Evolutionary conservation across 331 rosid genomes (phyloP), one percentile per base, ranked within the genome.

Genomic region (Quercus phellos): DNA sequence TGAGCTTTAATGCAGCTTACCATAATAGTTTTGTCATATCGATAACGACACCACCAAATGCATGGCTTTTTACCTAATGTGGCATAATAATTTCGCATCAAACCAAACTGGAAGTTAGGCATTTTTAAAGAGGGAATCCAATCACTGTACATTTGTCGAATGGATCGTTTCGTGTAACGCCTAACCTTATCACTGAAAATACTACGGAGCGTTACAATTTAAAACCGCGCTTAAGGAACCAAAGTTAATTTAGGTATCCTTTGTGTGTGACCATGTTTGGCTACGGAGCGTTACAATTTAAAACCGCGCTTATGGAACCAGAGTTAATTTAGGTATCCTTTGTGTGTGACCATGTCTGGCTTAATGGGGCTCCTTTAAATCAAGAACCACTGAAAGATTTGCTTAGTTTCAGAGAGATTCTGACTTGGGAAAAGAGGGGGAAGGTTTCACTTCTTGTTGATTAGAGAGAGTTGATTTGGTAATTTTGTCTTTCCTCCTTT

Each of bases 71-170:
- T 59, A 73, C 55, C 43, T 35, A 38, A 70, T 75, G 51, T 77
- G 81, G 74, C 58, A n/a, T 51, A 38, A 66, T 55, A 27, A 74
- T 71, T 76, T 76, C 19, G 46, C 51, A 32, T 50, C 7, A 56
- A 76, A 38, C 80, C 70, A n/a, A 72, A 63, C 30, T 22, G 81
- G 81, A 81, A 70, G 86, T 72, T 26, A 75, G 71, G 68, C 59
- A 38, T 56, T 68, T 66, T 24, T 77, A 35, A n/a, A 72, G 34
- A 63, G 70, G 35, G 82, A 66, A 63, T 54, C 66, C 38, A 30
- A 43, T 72, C 55, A 13, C 17, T 51, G 6, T 42, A 81, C 85
- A 85, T 73, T 81, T 81, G 88, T 78, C 88, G 81, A 22, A 78
- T 78, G 56, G 7, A 50, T 21, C 4, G n/a, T 46, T 84, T 80